phyloP scores from a whole-genome alignment of 1,139 yeast species.

The Geotrichum fermentans region DNA sequence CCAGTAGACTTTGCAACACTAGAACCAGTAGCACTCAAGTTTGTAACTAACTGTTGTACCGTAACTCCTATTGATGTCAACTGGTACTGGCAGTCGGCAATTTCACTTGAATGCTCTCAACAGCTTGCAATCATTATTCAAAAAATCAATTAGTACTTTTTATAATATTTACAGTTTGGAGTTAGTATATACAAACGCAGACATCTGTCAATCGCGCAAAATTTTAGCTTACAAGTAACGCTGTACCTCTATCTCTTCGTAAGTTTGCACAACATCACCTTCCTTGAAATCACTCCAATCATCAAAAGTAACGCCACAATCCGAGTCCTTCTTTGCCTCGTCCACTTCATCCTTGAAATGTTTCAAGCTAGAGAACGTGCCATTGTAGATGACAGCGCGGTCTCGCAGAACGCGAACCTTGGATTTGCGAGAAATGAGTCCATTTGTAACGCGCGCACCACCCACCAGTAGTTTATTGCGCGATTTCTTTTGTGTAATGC shows the following conservation, averaged over 20 bases:
- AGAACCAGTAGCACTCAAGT: too few species aligned
- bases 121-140: background rate
- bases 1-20: too few species aligned
- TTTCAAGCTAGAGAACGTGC: conserved; percentile 68
- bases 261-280: conserved; percentile 74
- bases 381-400: conserved; percentile 53
- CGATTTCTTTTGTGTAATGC: conserved; percentile 50
- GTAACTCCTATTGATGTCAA: too few species aligned
- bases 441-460: conserved; percentile 80
- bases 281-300: conserved; percentile 63
- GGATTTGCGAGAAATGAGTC: conserved; percentile 57
- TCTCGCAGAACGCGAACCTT: conserved; percentile 60
- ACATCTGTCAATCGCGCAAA: background rate
- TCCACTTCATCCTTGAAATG: conserved; percentile 75
- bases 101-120: too few species aligned
- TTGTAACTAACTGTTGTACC: too few species aligned
- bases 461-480: conserved; percentile 62
- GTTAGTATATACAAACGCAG: background rate
- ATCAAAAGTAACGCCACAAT: conserved; percentile 80
- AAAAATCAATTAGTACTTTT: background rate
- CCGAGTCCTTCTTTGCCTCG: conserved; percentile 79
- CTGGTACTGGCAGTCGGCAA: too few species aligned
- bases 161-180: background rate
- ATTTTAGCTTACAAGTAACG: conserved; percentile 59
- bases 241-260: conserved; percentile 64